Evolutionary conservation across 345 rosid genomes (phyloP), one percentile per base, ranked within the genome.

Genomic region (Moricandia moricandioides): DNA sequence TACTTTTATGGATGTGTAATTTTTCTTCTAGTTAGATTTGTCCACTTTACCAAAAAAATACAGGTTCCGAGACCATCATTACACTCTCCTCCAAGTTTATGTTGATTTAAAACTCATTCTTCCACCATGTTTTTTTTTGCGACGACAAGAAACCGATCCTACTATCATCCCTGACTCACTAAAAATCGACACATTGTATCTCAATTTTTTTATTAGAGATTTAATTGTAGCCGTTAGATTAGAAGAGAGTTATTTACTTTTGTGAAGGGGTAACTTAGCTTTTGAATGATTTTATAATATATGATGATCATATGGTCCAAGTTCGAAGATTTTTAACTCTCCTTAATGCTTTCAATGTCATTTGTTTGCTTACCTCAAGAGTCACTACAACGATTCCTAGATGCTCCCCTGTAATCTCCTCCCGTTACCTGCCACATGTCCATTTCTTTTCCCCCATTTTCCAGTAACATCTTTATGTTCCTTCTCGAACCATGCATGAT

Each of bases 231-330:
- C 78, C 72, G 72, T 59, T 4, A 11, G 67, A 58, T 74, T 58
- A 18, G 67, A 58, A 33, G 24, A 45, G 29, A 58, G 52, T 45
- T 26, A 59, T 34, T 47, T 49, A 49, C 78, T 74, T 74, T 59
- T 14, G 72, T 74, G 78, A 74, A 74, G 72, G 52, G 78, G 78
- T 74, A 67, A 74, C 61, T 24, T 74, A 74, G 78, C 73, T 67
- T 74, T 74, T 74, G 67, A 12, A 47, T 67, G 66, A 66, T 66
- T 31, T 45, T 3, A 66, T 74, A 74, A 45, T 56, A 57, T n/a
- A n/a, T n/a, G n/a, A n/a, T n/a, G 52, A 45, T 18, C 65, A 73
- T 65, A 57, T 30, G 45, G 70, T 27, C 63, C 10, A 64, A 56
- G 12, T 67, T 74, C 39, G 67, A 74, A 74, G 72, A 74, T 74